phyloP scores from a whole-genome alignment of 805 yeast genomes.

The Debaryomyces hansenii region DNA sequence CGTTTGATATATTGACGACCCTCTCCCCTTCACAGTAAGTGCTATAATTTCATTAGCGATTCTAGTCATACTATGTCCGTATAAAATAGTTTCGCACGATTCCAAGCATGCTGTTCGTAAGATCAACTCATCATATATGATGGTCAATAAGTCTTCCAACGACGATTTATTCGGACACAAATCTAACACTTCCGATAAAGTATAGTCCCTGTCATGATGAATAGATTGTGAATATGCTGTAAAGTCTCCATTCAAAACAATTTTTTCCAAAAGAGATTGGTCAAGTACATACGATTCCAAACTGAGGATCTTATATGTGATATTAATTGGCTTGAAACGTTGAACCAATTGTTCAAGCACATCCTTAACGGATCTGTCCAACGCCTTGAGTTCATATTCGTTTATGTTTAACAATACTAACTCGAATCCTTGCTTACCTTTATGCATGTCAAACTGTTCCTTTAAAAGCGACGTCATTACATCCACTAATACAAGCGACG shows the following conservation, averaged over 20 bases:
- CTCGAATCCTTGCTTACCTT: slow-evolving; percentile 69
- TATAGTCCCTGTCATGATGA: slow-evolving; percentile 8
- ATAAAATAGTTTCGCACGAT: slow-evolving; percentile 56
- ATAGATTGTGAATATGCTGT: slow-evolving; percentile 13
- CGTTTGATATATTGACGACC: slow-evolving; percentile 57
- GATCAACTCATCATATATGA: slow-evolving; percentile 50
- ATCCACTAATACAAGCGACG: slow-evolving; percentile 70
- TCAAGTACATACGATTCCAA: slow-evolving; percentile 40
- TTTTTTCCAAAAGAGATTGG: slow-evolving; percentile 24
- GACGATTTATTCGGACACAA: slow-evolving; percentile 57
- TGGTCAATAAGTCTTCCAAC: slow-evolving; percentile 56
- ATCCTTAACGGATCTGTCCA: slow-evolving; percentile 15
- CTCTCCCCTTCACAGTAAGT: slow-evolving; percentile 83
- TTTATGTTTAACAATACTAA: slow-evolving; percentile 53
- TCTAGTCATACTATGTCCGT: slow-evolving; percentile 80
- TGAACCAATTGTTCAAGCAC: slow-evolving; percentile 16
- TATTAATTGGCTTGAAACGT: slow-evolving; percentile 18
- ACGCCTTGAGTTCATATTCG: slow-evolving; percentile 23
- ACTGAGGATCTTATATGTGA: slow-evolving; percentile 42
- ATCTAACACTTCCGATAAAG: slow-evolving; percentile 34
- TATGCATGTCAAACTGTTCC: slow-evolving; percentile 62
- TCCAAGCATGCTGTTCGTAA: slow-evolving; percentile 44
- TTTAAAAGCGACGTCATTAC: slow-evolving; percentile 57
- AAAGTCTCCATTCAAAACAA: slow-evolving; percentile 33
- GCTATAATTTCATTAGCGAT: slow-evolving; percentile 80